phyloP scores from a whole-genome alignment of 2,329 filamentous ascomycete species.

The Harringtonia aguacate region DNA sequence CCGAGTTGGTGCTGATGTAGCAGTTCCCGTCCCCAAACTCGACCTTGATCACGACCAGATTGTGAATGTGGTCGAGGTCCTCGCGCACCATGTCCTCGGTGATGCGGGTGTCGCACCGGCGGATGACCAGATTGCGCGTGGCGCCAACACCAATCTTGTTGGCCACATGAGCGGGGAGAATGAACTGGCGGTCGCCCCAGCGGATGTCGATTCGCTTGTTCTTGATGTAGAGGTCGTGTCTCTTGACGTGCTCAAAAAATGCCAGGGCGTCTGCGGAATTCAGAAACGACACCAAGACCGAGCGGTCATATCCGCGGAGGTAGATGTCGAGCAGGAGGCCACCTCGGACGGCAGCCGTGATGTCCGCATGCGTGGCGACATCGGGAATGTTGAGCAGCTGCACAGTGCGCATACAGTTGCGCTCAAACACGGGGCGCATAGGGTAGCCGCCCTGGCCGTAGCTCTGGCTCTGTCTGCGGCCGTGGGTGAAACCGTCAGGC shows the following conservation, averaged over 20 bases:
- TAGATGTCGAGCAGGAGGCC: slow-evolving; percentile 61
- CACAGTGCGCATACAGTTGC: slow-evolving; percentile 41
- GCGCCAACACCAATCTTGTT: slow-evolving; percentile 55
- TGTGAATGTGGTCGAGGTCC: slow-evolving; percentile 76
- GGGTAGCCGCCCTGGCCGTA: background rate
- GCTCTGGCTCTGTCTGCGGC: background rate
- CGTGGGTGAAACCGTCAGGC: too few relatives aligned
- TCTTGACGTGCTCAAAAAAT: slow-evolving; percentile 55
- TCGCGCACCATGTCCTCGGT: slow-evolving; percentile 56
- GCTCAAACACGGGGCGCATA: background rate
- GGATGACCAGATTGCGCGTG: slow-evolving; percentile 64
- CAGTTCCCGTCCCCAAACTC: slow-evolving; percentile 47
- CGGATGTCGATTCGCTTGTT: slow-evolving; percentile 57
- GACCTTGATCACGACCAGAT: slow-evolving; percentile 59
- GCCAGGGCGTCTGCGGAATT: slow-evolving; percentile 48
- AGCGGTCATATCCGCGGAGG: slow-evolving; percentile 46
- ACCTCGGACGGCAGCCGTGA: slow-evolving; percentile 55
- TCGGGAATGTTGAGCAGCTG: slow-evolving; percentile 52
- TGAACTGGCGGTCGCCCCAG: slow-evolving; percentile 64
- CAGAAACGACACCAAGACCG: slow-evolving; percentile 60
- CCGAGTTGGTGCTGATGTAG: slow-evolving; percentile 65
- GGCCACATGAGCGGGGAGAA: slow-evolving; percentile 50
- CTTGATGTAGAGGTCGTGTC: slow-evolving; percentile 57
- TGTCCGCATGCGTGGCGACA: slow-evolving; percentile 51
- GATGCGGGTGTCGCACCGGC: slow-evolving; percentile 43